Conservation (phyloP, 768 basidiomycete species). For the Russula sp. region DNA sequence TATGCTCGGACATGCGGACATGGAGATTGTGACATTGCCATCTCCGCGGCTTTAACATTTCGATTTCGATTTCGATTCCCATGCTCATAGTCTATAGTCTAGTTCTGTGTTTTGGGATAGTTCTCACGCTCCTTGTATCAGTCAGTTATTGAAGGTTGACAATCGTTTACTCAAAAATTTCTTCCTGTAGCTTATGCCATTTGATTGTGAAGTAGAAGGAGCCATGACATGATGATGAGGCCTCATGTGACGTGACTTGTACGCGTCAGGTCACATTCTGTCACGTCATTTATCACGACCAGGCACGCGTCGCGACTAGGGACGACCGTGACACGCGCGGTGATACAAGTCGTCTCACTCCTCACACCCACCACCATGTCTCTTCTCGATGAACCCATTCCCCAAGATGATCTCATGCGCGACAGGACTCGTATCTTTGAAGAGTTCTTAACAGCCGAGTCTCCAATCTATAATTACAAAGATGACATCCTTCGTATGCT, state of each 20-base stretch:
- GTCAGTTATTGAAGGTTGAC: not conserved
- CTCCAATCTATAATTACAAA: conserved; percentile 70
- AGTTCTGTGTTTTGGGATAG: too few species aligned
- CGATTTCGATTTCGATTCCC: not conserved
- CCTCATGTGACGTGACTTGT: not conserved
- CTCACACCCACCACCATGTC: conserved; percentile 28
- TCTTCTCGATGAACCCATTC: conserved; percentile 47
- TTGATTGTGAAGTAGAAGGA: too few species aligned
- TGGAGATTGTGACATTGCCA: not conserved
- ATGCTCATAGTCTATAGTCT: not conserved
- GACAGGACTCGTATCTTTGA: conserved; percentile 77
- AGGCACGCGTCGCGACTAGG: not conserved
- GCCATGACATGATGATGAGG: too few species aligned
- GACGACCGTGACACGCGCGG: too few species aligned
- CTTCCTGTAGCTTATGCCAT: not conserved
- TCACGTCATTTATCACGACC: not conserved
- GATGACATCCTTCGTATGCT: conserved; percentile 82
- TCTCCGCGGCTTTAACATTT: not conserved
- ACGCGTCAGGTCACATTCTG: conserved; percentile 24
- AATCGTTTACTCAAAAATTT: not conserved
- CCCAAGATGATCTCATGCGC: conserved; percentile 65
- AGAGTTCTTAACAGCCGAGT: conserved; percentile 72
- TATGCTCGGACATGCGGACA: not conserved
- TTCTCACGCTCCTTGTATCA: not conserved
- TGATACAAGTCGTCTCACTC: not conserved